Percentiles rank a stretch among this genome's conserved stretches.
phyloP scores from a whole-genome alignment of 768 basidiomycete genomes.

The Mycena venus region DNA sequence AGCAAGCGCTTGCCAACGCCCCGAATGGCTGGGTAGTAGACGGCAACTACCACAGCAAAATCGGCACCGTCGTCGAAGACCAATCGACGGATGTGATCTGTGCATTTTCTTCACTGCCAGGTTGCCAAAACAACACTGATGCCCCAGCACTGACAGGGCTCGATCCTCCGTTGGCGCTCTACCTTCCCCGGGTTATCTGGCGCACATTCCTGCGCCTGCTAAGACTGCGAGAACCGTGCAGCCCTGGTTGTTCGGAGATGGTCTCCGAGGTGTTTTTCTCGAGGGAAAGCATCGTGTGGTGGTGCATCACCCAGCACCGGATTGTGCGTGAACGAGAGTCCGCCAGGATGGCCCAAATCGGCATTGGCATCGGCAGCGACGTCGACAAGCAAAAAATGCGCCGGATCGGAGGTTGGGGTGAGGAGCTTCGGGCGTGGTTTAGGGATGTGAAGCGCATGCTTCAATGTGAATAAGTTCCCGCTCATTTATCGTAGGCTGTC shows the following conservation, averaged over 20 bases:
- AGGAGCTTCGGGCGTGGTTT: slow-evolving; percentile 58
- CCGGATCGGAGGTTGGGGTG: slow-evolving; percentile 66
- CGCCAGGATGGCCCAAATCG: slow-evolving; percentile 48
- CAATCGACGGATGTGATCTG: slow-evolving; percentile 67
- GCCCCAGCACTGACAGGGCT: slow-evolving; percentile 69
- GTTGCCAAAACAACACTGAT: background rate
- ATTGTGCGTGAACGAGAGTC: slow-evolving; percentile 39
- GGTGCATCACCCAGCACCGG: slow-evolving; percentile 61
- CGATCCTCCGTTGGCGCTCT: slow-evolving; percentile 72
- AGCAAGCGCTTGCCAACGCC: slow-evolving; percentile 40
- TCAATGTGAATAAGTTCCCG: background rate
- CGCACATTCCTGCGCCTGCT: slow-evolving; percentile 67
- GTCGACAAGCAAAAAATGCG: slow-evolving; percentile 53
- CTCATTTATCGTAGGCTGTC: background rate
- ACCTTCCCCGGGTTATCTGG: slow-evolving; percentile 69
- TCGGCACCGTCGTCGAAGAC: slow-evolving; percentile 51
- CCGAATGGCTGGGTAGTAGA: slow-evolving; percentile 68
- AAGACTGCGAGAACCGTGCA: slow-evolving; percentile 53
- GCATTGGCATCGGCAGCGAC: slow-evolving; percentile 48
- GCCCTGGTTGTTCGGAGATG: slow-evolving; percentile 62
- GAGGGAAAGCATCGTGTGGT: slow-evolving; percentile 64
- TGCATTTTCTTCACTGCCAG: slow-evolving; percentile 40
- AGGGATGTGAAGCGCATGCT: slow-evolving; percentile 48
- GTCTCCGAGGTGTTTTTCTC: slow-evolving; percentile 59
- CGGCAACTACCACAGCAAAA: slow-evolving; percentile 53